Evolutionary conservation across 1,139 yeast species (phyloP), one percentile per base, ranked within the genome.

Genomic region (Waltiozyma solani): DNA sequence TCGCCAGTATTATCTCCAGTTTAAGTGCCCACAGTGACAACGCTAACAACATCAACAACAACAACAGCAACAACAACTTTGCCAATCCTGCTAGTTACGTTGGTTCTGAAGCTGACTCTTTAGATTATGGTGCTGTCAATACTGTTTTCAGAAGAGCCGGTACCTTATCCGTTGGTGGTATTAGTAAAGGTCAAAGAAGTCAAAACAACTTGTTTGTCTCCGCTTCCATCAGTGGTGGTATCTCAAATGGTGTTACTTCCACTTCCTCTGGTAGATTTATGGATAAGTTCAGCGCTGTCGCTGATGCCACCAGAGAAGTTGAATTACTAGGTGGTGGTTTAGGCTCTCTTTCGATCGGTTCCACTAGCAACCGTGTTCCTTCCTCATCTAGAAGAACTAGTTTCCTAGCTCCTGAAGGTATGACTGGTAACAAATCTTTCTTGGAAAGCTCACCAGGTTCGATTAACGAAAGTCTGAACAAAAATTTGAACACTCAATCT

Each of bases 281-380:
- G 42, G 81, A 76, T 46, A 78, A 81, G 57, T 82, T 83, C 54
- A 67, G 84, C 8, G 64, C 76, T n/a, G 79, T 83, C 17, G 86
- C 85, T 12, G 93, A 83, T 44, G 84, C 86, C 30, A 83, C 94
- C 0, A 66, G 86, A 48, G 89, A 81, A 45, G 72, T 81, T 32
- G 93, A 83, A 52, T 56, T 76, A 33, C 54, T 69, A 14, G 59
- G 62, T 31, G 60, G 62, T 36, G 59, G 57, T 23, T 36, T 62
- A 34, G 59, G 60, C 13, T 55, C 61, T 10, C 39, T 62, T 21
- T 54, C 64, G 10, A 48, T 62, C 29, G 57, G 54, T 32, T 48
- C 52, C 21, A 50, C 52, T 29, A 50, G 54, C 34, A 54, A 50
- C 15, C 50, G 57, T 43, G 53, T 50, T 11, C 54, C 53, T 14